Evolutionary conservation across 192 early-diverging fungal genomes (phyloP), one percentile per base, ranked within the genome.

Genomic region (Martensiomyces pterosporus): DNA sequence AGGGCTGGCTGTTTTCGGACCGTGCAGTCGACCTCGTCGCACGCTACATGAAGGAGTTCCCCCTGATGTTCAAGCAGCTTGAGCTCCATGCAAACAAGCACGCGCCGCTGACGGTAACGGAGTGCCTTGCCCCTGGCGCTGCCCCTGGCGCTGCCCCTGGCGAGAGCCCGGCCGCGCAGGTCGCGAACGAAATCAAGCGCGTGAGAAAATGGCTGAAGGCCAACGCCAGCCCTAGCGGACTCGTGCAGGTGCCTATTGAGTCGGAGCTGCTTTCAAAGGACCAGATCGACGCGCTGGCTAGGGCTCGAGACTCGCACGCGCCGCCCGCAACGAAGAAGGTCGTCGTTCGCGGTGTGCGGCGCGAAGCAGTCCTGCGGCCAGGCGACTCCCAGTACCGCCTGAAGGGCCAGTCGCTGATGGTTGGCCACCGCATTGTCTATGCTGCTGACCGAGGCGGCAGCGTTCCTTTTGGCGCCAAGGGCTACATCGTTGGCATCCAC

Each of bases 371-470:
- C 9, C 69, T 99, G 48, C 88, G 88, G 24, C 91, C 93, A 3
- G 65, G 71, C n/a, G 84, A 93, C 56, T 82, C 90, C 3, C 72
- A 72, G 22, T 79, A 81, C 17, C 59, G 86, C 10, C 79, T 97
- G 14, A 76, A 68, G 3, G 63, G 79, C 45, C 96, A 99, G 62
- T 63, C 54, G 21, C 92, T 97, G 59, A 74, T 68, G 39, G 67
- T 97, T 3, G 94, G 96, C 21, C 90, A 99, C 55, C 88, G 96
- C 10, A 84, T 97, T 0, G 67, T 87, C 4, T 88, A 83, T 74
- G 47, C 70, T 60, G 43, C 86, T 81, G 56, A 79, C 64, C 27
- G 90, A 80, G 41, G 78, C 18, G 60, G 64, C 56, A 60, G 75
- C 25, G 89, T 93, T 13, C 90, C 90, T 14, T 60, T 94, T 38